Percentiles rank a stretch among this genome's conserved stretches.
These are phyloP conservation scores for Solanum hybrid DNA, from an alignment of 305 asterid genomes.

Conservation along the genomic window DNA sequence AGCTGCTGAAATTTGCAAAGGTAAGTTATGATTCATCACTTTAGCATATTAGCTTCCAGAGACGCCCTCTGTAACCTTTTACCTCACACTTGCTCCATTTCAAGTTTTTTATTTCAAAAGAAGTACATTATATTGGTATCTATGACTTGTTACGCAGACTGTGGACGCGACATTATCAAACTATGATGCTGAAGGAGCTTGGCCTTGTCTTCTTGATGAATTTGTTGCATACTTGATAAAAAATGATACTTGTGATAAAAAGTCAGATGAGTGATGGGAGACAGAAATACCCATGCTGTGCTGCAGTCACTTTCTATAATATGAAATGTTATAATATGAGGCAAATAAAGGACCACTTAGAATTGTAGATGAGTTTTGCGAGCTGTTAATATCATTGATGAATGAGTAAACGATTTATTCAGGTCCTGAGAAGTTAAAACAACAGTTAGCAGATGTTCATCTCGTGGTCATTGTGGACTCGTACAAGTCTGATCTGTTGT, in stretches of 20 bases:
- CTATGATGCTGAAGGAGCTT: conserved; percentile 92
- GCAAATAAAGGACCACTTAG: neutral
- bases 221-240: conserved; percentile 74
- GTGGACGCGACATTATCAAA: conserved; percentile 71
- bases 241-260: conserved; percentile 46
- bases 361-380: neutral
- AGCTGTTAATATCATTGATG: neutral
- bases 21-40: conserved; percentile 27
- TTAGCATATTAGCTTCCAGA: neutral
- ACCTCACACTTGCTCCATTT: neutral
- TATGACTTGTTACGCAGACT: conserved; percentile 14
- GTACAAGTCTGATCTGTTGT: neutral
- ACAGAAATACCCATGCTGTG: neutral
- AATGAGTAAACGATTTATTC: neutral
- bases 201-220: conserved; percentile 97
- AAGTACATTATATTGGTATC: neutral
- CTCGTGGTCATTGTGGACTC: neutral
- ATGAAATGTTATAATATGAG: neutral
- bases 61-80: neutral
- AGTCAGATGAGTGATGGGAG: conserved; percentile 52
- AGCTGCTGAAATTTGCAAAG: conserved; percentile 89
- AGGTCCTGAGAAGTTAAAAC: neutral
- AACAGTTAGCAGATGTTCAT: neutral
- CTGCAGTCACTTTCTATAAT: neutral
- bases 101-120: neutral